Base-by-base conservation (phyloP, 148 eudicot species). In the Pharnaceum exiguum region DNA sequence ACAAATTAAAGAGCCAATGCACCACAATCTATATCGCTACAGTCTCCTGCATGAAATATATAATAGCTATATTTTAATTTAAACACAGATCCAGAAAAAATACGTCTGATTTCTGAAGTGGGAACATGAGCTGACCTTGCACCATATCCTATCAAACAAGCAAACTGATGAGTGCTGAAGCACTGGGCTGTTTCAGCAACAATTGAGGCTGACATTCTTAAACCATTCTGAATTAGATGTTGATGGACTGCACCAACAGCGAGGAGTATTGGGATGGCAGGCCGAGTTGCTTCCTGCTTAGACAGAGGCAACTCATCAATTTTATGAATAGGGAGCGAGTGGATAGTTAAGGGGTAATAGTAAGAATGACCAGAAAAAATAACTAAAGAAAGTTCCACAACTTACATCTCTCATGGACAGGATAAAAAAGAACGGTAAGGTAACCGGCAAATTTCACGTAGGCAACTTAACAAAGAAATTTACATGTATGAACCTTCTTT, bases 191-290 rank as follows among this genome's bases (percentile, higher is more conserved):
- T 86, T 55, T 93, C 96, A 57, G 85, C 99, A 57, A 93, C 82
- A 73, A 93, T 93, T 37, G 99, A 93, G 74, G 90, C 89, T 51
- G 87, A 82, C 87, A 80, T 93, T 69, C 99, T 79, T 62, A 93
- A 69, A 24, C 99, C 99, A 86, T 86, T 93, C 70, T 89, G 95
- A 66, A 93, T 93, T 35, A 93, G 80, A 77, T 93, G 96, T 69
- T 93, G 99, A 66, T 93, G 99, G 68, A 93, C 96, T 62, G 99
- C 99, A 59, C 99, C 99, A 51, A 93, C 96, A 63, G 99, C 99
- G 71, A 93, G 95, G 64, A 93, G 96, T 76, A 93, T 82, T 3
- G 99, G 99, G 51, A 93, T 80, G 56, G 99, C 96, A 60, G 99
- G 99, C 62, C 84, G 88, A 62, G 99, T 93, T 63, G 99, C 75